These are phyloP conservation scores for Botryotinia convoluta DNA, from an alignment of 2,329 filamentous ascomycete genomes.

Conservation along the genomic window DNA sequence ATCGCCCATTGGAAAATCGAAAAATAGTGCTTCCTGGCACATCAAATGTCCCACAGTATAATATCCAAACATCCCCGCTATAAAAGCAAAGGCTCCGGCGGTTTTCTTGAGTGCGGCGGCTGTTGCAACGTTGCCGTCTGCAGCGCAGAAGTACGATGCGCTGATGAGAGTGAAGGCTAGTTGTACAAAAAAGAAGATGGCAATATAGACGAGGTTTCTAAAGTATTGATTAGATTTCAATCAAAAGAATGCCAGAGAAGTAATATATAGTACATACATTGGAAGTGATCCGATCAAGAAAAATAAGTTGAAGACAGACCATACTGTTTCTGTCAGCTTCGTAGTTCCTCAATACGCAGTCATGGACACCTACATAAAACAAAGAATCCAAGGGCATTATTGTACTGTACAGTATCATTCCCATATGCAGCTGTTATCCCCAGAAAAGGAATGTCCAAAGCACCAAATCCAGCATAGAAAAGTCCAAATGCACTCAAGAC, in stretches of 20 bases:
- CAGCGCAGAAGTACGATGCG: slow-evolving; percentile 46
- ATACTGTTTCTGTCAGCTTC: neutral
- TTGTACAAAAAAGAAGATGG: slow-evolving; percentile 48
- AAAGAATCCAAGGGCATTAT: neutral
- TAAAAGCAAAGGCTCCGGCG: neutral
- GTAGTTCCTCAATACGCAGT: neutral
- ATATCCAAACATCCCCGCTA: slow-evolving; percentile 47
- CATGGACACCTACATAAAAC: neutral
- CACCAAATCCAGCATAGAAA: slow-evolving; percentile 50
- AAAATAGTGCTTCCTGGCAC: slow-evolving; percentile 41
- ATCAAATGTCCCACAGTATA: slow-evolving; percentile 46
- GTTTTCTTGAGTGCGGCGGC: slow-evolving; percentile 36
- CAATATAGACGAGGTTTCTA: slow-evolving; percentile 47
- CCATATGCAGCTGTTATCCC: slow-evolving; percentile 39
- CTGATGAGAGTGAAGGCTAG: slow-evolving; percentile 45
- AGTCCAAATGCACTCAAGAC: slow-evolving; percentile 53
- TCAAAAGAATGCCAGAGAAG: neutral
- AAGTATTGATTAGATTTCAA: neutral
- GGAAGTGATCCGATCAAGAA: slow-evolving; percentile 47
- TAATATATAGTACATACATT: slow-evolving; percentile 17
- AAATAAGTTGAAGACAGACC: slow-evolving; percentile 22
- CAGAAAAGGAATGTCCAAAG: slow-evolving; percentile 47
- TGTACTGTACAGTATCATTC: neutral
- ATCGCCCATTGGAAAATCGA: slow-evolving; percentile 44
- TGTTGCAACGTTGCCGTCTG: slow-evolving; percentile 42